Conservation (phyloP, 2,329 filamentous ascomycete genomes). For the Pestalotiopsis sp. region DNA sequence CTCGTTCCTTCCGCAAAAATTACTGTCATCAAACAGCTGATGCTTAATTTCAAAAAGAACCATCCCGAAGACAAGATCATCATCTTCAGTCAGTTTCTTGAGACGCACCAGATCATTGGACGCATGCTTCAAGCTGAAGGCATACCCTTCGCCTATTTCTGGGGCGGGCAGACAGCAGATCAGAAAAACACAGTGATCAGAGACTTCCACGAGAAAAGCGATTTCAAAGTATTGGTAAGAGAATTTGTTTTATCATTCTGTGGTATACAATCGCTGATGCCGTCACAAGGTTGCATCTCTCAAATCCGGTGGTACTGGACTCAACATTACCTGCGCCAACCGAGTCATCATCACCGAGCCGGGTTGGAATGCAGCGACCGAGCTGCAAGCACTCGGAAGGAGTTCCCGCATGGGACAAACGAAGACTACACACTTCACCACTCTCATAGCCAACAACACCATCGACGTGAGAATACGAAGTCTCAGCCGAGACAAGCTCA, state of each 20-base stretch:
- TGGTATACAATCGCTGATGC: constrained; percentile 3
- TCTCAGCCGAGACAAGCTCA: constrained; percentile 60
- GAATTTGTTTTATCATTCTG: constrained; percentile 5
- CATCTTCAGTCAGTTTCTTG: constrained; percentile 2
- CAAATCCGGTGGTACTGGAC: constrained; percentile 37
- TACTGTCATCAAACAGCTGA: background rate
- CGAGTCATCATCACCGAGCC: constrained; percentile 57
- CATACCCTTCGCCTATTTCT: constrained; percentile 41
- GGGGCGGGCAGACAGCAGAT: constrained; percentile 23
- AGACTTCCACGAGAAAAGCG: constrained; percentile 19
- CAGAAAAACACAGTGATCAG: constrained; percentile 24
- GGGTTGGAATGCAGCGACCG: constrained; percentile 64
- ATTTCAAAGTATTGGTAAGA: constrained; percentile 38
- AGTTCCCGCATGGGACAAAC: constrained; percentile 59
- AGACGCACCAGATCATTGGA: constrained; percentile 32
- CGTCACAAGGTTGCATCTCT: constrained; percentile 36
- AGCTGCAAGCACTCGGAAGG: constrained; percentile 33
- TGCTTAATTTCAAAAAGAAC: background rate
- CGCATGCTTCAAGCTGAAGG: constrained; percentile 33
- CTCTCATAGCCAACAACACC: constrained; percentile 56
- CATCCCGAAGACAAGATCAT: constrained; percentile 16
- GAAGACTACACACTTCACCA: constrained; percentile 60
- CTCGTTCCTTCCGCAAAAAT: constrained; percentile 6
- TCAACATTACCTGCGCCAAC: constrained; percentile 48
- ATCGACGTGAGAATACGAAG: constrained; percentile 60